Conservation (phyloP, 192 early-diverging fungal genomes). For the Oehlia diaphana region DNA sequence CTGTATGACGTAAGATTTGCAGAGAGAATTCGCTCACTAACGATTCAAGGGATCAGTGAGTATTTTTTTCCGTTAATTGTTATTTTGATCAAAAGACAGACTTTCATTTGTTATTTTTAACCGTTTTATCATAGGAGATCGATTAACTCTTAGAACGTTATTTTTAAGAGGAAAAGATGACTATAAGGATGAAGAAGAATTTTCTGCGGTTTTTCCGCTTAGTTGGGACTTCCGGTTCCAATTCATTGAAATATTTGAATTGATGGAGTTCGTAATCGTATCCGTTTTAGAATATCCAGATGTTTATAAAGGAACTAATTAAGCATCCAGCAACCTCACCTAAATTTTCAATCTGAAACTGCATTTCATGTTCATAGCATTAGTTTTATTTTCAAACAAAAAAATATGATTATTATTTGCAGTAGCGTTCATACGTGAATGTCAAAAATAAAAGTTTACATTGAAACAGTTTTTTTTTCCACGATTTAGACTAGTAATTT, state of each 20-base stretch:
- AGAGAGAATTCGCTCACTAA: constrained; percentile 14
- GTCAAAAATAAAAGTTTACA: too few species aligned
- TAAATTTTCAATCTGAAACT: constrained; percentile 7
- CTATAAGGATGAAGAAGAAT: constrained; percentile 1
- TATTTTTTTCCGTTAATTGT: background rate
- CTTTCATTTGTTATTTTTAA: background rate
- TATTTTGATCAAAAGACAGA: background rate
- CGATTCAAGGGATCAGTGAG: constrained; percentile 25
- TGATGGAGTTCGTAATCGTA: constrained; percentile 16
- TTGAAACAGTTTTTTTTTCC: too few species aligned
- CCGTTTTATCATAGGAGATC: constrained; percentile 4
- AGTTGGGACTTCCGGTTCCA: constrained; percentile 19
- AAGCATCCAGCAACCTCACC: constrained; percentile 21
- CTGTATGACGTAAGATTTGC: constrained; percentile 26
- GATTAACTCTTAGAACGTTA: constrained; percentile 2
- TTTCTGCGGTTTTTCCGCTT: constrained; percentile 2
- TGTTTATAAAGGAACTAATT: background rate
- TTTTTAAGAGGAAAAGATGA: constrained; percentile 11
- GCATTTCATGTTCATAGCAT: background rate
- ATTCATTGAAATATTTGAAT: constrained; percentile 20
- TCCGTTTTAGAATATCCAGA: constrained; percentile 8
- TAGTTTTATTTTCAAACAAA: too few species aligned
- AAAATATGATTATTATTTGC: too few species aligned
- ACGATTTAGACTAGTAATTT: too few species aligned
- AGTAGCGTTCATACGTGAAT: too few species aligned